Base-by-base conservation (phyloP, 768 basidiomycete species). In the Naematelia encephala region DNA sequence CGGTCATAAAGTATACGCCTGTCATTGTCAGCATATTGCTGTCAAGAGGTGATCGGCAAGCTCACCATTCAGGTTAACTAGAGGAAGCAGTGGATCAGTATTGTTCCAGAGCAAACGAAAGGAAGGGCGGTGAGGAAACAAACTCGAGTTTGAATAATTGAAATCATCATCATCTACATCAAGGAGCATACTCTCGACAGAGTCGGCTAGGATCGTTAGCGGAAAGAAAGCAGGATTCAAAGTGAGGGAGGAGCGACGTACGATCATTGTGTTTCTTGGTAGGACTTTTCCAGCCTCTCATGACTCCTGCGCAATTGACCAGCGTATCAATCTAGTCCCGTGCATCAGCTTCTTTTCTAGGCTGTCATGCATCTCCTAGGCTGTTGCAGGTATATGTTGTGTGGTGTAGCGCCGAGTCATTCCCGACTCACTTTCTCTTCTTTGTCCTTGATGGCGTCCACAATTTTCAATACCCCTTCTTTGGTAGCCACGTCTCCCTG, bases 401-500 rank as follows among this genome's bases (percentile, higher is more conserved):
- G 4, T 29, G 26, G 30, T 8, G 22, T 19, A 23, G 5, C 27
- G 11, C 44, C 54, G 21, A 23, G n/a, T 19, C 21, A 30, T 28
- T 57, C 12, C 28, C 4, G 5, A 11, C 51, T 39, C 47, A 69
- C 61, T 22, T 47, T 54, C 8, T 52, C 55, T 42, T 62, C 60
- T n/a, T 62, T 66, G 26, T 44, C 62, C 28, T 39, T 49, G 42
- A 67, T 27, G n/a, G 54, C 54, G 5, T 61, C 63, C 14, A 55
- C 66, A 22, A 73, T 67, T 47, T 62, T 58, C 16, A 34, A 43
- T 30, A 60, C 61, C 21, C 68, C 67, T 19, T 65, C 69, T 53
- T 73, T 70, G 30, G 69, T 67, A 11, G 67, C 51, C 10, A 70
- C 67, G 53, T 73, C 72, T 3, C 72, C 72, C 46, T 70, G 64